phyloP scores from a whole-genome alignment of 495 filamentous ascomycete genomes.

The Talaromyces nanjingensis region DNA sequence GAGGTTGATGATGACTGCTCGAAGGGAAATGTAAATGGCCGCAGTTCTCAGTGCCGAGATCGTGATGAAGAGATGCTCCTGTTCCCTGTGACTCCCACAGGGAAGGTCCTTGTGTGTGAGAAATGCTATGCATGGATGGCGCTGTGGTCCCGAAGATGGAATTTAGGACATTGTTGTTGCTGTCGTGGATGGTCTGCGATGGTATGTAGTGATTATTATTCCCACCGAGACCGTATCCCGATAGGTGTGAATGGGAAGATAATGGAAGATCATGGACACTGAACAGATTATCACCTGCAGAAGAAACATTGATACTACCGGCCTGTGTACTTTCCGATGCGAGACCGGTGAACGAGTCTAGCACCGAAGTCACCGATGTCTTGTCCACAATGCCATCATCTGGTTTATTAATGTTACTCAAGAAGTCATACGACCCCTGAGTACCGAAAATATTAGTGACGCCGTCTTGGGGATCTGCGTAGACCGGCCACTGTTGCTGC shows the following conservation, averaged over 20 bases:
- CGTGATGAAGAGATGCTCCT: slow-evolving; percentile 24
- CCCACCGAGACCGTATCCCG: slow-evolving; percentile 24
- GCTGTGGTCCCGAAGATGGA: slow-evolving; percentile 26
- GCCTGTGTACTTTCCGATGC: slow-evolving; percentile 29
- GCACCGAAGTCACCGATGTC: slow-evolving; percentile 31
- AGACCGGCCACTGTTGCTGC: slow-evolving; percentile 34
- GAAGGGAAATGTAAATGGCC: slow-evolving; percentile 30
- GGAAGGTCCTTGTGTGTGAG: slow-evolving; percentile 23
- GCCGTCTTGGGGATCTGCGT: slow-evolving; percentile 29
- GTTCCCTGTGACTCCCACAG: slow-evolving; percentile 25
- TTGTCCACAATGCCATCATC: slow-evolving; percentile 36
- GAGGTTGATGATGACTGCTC: slow-evolving; percentile 13
- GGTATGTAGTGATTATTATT: slow-evolving; percentile 32
- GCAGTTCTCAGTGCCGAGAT: slow-evolving; percentile 27
- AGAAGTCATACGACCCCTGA: slow-evolving; percentile 27
- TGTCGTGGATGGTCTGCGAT: slow-evolving; percentile 31
- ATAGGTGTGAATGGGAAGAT: slow-evolving; percentile 26
- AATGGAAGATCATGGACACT: slow-evolving; percentile 32
- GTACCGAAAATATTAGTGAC: slow-evolving; percentile 32
- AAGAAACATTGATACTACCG: slow-evolving; percentile 22
- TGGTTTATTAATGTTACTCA: slow-evolving; percentile 27
- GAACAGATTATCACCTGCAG: slow-evolving; percentile 29
- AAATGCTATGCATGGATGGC: slow-evolving; percentile 33
- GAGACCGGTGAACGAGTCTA: slow-evolving; percentile 33
- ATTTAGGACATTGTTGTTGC: slow-evolving; percentile 27